phyloP scores from a whole-genome alignment of 2,329 filamentous ascomycete genomes.

The Diaporthe humulicola region DNA sequence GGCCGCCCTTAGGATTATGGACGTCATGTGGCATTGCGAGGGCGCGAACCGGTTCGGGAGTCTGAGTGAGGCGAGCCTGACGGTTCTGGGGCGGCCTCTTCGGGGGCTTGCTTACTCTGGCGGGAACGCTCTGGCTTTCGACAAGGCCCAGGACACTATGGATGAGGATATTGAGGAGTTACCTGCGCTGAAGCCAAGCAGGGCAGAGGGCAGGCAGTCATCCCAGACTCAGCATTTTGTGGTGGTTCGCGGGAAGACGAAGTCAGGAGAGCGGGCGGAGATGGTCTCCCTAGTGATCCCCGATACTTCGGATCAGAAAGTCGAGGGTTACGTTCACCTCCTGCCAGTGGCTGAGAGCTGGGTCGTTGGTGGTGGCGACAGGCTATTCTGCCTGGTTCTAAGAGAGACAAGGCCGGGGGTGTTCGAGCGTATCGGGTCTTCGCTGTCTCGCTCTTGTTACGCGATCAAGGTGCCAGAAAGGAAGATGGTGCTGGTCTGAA shows the following conservation, averaged over 20 bases:
- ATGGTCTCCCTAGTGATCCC: background rate
- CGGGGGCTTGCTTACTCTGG: background rate
- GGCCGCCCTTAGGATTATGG: background rate
- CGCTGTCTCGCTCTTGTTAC: background rate
- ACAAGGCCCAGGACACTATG: background rate
- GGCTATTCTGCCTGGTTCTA: background rate
- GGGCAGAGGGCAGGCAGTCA: background rate
- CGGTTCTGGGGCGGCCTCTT: background rate
- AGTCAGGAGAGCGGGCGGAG: background rate
- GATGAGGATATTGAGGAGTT: background rate
- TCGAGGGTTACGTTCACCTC: slow-evolving; percentile 14
- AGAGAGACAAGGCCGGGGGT: background rate
- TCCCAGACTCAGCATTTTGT: background rate
- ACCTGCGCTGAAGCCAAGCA: background rate
- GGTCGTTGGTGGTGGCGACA: background rate
- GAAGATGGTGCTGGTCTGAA: background rate
- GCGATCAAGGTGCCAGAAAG: background rate
- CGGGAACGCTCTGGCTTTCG: background rate
- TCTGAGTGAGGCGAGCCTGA: background rate
- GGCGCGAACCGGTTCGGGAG: background rate
- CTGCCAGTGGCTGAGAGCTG: background rate
- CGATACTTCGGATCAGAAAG: background rate
- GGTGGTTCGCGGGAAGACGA: background rate
- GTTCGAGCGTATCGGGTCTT: slow-evolving; percentile 7
- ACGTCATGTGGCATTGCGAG: background rate